Base-by-base conservation (phyloP, 306 rosid species). In the Aeschynomene evenia region DNA sequence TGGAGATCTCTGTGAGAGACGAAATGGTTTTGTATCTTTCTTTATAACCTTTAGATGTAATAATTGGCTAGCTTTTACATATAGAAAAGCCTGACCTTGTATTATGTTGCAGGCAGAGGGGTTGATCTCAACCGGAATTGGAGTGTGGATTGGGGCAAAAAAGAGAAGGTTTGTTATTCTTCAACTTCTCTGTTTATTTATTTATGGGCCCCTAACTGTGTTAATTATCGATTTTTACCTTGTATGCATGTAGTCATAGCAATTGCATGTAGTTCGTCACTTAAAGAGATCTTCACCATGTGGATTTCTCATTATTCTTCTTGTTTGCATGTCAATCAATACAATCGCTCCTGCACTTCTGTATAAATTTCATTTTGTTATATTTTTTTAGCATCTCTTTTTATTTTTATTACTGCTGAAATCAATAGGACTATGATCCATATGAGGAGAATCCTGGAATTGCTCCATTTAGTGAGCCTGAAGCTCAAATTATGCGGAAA, bases 91-190 rank as follows among this genome's bases (percentile, higher is more conserved):
- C 69, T 62, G 74, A 71, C 48, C 63, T 73, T 84, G 65, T 72
- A 8, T 48, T 60, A 58, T 75, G 66, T 77, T 49, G 52, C 89
- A 95, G 99, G 99, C 50, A 91, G 99, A 82, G 99, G 99, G 70
- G 97, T 95, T 81, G 99, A 95, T 91, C 92, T 91, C 77, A 95
- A 95, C 76, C 85, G 99, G 46, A 95, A 95, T 70, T 95, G 99
- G 99, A 89, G 97, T 49, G 96, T 95, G 50, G 99, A 95, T 77
- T 95, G 99, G 99, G 99, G 99, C 60, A 89, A 95, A 83, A 95
- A 95, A 77, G 99, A 91, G 79, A 89, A 91, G 99, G 99, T 94
- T 43, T 9, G 13, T 78, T 15, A 64, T 55, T 40, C 21, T 5
- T 72, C 65, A 59, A 70, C 59, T 51, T 55, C 24, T 50, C 7